Percentiles rank a stretch among this genome's conserved stretches.
These are phyloP conservation scores for Colletotrichum salicis DNA, from an alignment of 2,329 filamentous ascomycete species.

Conservation along the genomic window DNA sequence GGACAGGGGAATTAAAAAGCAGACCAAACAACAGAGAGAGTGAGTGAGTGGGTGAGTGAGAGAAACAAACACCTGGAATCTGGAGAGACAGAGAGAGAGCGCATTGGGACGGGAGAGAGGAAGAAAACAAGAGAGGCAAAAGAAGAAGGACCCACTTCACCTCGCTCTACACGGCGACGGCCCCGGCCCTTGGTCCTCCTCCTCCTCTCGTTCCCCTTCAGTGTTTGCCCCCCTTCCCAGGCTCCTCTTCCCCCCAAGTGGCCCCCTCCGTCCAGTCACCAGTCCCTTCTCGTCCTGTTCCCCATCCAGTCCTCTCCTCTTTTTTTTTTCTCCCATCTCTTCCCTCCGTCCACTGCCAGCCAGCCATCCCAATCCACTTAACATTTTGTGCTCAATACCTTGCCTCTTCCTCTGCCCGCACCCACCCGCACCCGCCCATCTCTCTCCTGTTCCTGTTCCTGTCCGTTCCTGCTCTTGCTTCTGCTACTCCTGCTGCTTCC, in stretches of 20 bases:
- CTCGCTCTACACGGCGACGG: slow-evolving; percentile 22
- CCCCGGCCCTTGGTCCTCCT: slow-evolving; percentile 20
- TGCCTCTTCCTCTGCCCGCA: background rate
- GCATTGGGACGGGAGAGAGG: background rate
- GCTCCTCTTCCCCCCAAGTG: too few relatives aligned
- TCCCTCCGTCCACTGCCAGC: background rate
- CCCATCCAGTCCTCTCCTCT: background rate
- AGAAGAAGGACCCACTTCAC: slow-evolving; percentile 16
- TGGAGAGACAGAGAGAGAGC: background rate
- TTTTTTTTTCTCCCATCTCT: background rate
- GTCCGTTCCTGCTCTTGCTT: slow-evolving; percentile 7
- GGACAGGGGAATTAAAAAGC: background rate
- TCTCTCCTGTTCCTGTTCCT: slow-evolving; percentile 13
- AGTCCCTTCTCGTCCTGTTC: slow-evolving; percentile 10
- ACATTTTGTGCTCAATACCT: slow-evolving; percentile 2
- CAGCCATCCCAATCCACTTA: background rate
- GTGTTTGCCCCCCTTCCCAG: background rate
- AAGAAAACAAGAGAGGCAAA: background rate
- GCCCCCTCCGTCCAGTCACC: background rate
- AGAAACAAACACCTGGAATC: background rate
- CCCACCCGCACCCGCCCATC: background rate
- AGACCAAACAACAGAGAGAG: background rate
- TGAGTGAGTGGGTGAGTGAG: background rate
- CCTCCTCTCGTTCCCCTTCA: background rate
- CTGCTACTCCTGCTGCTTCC: slow-evolving; percentile 7